Conservation (phyloP, 768 basidiomycete species). For the Pleurotus eryngii region DNA sequence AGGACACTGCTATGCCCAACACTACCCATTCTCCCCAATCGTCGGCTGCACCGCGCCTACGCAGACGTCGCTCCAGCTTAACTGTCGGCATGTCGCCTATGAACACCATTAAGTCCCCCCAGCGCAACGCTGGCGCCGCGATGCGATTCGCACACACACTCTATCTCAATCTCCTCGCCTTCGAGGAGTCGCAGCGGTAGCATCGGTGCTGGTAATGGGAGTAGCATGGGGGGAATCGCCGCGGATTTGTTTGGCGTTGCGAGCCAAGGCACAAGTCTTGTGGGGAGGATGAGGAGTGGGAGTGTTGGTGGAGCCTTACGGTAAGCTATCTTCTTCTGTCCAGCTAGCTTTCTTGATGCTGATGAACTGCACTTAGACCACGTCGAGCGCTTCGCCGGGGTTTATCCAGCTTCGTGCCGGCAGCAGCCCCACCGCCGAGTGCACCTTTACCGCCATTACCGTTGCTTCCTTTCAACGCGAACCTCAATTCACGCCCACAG, state of each 20-base stretch:
- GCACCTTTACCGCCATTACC: constrained; percentile 34
- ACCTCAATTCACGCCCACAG: background rate
- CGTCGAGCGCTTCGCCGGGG: constrained; percentile 37
- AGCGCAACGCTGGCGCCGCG: constrained; percentile 47
- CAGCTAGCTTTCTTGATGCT: constrained; percentile 1
- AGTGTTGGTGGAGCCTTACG: constrained; percentile 38
- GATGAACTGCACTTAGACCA: constrained; percentile 24
- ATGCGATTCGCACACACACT: constrained; percentile 42
- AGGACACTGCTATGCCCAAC: constrained; percentile 17
- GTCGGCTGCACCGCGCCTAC: constrained; percentile 37
- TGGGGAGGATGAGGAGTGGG: constrained; percentile 55
- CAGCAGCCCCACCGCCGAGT: constrained; percentile 33
- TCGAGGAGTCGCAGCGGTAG: constrained; percentile 46
- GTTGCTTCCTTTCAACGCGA: constrained; percentile 7
- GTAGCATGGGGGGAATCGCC: constrained; percentile 10
- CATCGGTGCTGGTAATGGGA: constrained; percentile 19
- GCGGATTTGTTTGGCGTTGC: constrained; percentile 25
- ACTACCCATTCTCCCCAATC: constrained; percentile 27
- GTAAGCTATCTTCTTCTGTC: constrained; percentile 21
- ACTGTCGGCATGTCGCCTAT: constrained; percentile 53
- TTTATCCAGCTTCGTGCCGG: constrained; percentile 27
- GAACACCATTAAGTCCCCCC: constrained; percentile 54
- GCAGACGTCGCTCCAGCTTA: constrained; percentile 62
- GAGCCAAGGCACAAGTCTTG: constrained; percentile 34
- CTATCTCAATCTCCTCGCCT: constrained; percentile 21